Conservation (phyloP, 306 rosid species). For the Fragaria vesca region DNA sequence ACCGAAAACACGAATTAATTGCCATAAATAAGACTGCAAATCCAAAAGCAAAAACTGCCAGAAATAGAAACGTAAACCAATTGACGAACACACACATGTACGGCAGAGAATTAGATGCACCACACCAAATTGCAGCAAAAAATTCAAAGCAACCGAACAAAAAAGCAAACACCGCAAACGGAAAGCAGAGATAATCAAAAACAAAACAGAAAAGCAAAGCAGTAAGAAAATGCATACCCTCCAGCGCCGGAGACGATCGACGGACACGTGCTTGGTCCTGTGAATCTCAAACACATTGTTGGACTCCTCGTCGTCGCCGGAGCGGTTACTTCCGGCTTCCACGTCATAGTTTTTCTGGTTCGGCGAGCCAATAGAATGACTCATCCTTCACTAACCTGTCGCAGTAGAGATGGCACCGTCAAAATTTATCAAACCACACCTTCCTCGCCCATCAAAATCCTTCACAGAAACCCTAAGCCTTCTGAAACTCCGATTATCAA, state of each 20-base stretch:
- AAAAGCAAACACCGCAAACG: not conserved
- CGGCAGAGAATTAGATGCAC: not conserved
- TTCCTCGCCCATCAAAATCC: not conserved
- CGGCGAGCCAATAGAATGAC: slow-evolving; percentile 44
- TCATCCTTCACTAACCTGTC: slow-evolving; percentile 66
- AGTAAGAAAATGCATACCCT: slow-evolving; percentile 43
- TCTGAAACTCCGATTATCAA: not conserved
- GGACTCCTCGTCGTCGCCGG: slow-evolving; percentile 31
- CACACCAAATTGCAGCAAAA: not conserved
- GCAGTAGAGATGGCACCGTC: slow-evolving; percentile 94
- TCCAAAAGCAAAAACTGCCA: not conserved
- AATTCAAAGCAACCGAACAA: not conserved
- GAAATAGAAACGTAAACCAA: not conserved
- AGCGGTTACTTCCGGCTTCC: slow-evolving; percentile 51
- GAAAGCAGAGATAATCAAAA: not conserved
- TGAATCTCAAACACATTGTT: slow-evolving; percentile 59
- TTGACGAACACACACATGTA: not conserved
- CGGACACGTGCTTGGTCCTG: slow-evolving; percentile 72
- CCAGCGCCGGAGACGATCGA: slow-evolving; percentile 90
- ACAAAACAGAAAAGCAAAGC: not conserved
- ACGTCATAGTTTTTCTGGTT: slow-evolving; percentile 38
- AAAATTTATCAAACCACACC: not conserved
- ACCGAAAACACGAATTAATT: not conserved
- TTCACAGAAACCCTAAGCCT: not conserved
- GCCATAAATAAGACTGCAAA: not conserved